Evolutionary conservation across 2,329 filamentous ascomycete genomes (phyloP).

Genomic region (Lachnellula hyalina): DNA sequence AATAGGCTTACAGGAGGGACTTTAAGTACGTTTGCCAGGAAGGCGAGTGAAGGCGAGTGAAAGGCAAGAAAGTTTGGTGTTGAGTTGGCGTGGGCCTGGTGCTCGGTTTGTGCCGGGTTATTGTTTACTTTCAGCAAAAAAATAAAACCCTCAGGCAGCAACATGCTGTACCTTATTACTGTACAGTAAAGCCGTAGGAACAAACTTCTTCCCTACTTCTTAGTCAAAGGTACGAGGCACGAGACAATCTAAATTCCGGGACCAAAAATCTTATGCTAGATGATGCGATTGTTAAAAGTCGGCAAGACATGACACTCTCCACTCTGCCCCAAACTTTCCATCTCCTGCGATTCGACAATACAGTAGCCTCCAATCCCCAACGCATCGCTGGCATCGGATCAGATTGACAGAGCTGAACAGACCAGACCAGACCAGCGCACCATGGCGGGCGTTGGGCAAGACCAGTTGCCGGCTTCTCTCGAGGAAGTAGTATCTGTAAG

Average conservation of each 20-base stretch:
- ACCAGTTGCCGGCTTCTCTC: constrained; percentile 25
- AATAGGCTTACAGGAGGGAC: background rate
- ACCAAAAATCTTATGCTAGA: background rate
- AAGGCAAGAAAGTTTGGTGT: background rate
- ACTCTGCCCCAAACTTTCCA: background rate
- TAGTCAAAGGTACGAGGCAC: background rate
- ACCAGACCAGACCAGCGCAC: background rate
- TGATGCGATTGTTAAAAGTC: background rate
- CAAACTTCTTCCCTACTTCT: too few relatives aligned
- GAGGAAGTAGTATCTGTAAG: constrained; percentile 29
- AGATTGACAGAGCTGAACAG: background rate
- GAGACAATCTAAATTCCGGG: background rate
- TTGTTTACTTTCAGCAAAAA: background rate
- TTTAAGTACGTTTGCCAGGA: too few relatives aligned
- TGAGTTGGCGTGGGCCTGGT: background rate
- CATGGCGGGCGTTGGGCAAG: constrained; percentile 17
- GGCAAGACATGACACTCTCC: background rate
- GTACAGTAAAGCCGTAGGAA: too few relatives aligned
- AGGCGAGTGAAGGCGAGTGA: too few relatives aligned
- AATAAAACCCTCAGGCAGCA: background rate
- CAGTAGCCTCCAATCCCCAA: background rate
- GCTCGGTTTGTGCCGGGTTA: background rate
- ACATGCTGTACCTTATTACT: too few relatives aligned
- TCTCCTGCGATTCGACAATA: background rate
- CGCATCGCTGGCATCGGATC: background rate